Evolutionary conservation across 2,329 filamentous ascomycete genomes (phyloP), one percentile per base, ranked within the genome.

Genomic region (Fusarium guadeloupense): DNA sequence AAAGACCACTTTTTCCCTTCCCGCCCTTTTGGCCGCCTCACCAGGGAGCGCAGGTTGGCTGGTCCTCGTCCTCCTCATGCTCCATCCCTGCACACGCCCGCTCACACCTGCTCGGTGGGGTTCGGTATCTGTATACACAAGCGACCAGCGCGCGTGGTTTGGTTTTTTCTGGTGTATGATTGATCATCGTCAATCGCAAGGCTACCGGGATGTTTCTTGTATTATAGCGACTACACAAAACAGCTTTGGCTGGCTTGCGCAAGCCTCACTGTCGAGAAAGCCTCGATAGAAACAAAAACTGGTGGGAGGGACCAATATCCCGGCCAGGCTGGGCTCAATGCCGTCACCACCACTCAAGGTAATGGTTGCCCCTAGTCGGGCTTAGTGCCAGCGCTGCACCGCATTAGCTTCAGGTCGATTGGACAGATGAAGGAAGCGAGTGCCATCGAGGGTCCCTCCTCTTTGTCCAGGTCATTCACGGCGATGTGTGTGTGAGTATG

Each of bases 321-420:
- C 41, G 16, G 45, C 35, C 50, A 33, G 40, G 57, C 45, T 64
- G 48, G n/a, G 45, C 54, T 42, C 26, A 64, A 64, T 64, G 59
- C 59, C 59, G 48, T 64, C 59, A 55, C 48, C 38, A 46, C 52
- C 56, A 47, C 40, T 28, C 14, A 16, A 56, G 54, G 38, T 41
- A 38, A 60, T 60, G 53, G 40, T 49, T 42, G 55, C 37, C 31
- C 60, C 45, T 23, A 60, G 41, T 26, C 50, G 37, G 59, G 62
- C 46, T 49, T 65, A 65, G 62, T 54, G 62, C 31, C 41, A 52
- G 39, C 60, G 54, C 49, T 56, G 58, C 49, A 61, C 57, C 53
- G 49, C 49, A 56, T 63, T 63, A 65, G 62, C 58, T 45, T 25
- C 60, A 64, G 59, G 55, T 61, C 54, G 35, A 64, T 57, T 63